Percentiles rank a stretch among this genome's conserved stretches.
These are phyloP conservation scores for Dipteronia sinensis DNA, from an alignment of 345 rosid species.

Conservation along the genomic window DNA sequence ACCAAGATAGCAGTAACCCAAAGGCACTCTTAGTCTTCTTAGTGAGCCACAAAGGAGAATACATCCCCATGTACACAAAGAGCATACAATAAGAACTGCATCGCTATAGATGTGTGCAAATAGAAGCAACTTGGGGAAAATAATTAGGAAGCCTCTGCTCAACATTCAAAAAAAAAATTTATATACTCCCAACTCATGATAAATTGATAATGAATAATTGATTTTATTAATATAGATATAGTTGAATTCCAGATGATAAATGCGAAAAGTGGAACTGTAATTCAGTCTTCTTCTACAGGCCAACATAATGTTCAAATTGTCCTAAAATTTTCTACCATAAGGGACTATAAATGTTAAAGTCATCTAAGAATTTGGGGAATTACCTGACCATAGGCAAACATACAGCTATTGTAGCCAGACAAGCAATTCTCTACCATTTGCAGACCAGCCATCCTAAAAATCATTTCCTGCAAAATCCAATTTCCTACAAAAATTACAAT, in stretches of 20 bases:
- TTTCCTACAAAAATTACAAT: conserved; percentile 2
- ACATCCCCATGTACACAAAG: neutral
- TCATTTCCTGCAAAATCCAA: conserved; percentile 64
- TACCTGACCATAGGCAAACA: conserved; percentile 99
- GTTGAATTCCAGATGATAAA: neutral
- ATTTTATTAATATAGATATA: neutral
- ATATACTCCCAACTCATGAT: neutral
- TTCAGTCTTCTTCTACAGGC: neutral
- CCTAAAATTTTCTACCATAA: neutral
- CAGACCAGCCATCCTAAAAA: conserved; percentile 83
- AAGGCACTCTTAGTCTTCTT: neutral
- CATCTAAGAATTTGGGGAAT: conserved; percentile 8
- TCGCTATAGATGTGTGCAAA: neutral
- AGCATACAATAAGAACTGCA: neutral
- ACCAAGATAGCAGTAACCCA: neutral
- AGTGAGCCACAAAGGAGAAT: neutral
- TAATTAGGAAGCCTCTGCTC: neutral
- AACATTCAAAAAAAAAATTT: neutral
- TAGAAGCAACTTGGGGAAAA: neutral
- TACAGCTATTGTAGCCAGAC: conserved; percentile 96
- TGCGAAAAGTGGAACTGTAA: neutral
- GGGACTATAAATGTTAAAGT: neutral
- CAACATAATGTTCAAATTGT: neutral
- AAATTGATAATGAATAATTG: neutral
- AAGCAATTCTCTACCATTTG: conserved; percentile 97